phyloP scores from a whole-genome alignment of 768 basidiomycete species.

The Tulasnella sp. region DNA sequence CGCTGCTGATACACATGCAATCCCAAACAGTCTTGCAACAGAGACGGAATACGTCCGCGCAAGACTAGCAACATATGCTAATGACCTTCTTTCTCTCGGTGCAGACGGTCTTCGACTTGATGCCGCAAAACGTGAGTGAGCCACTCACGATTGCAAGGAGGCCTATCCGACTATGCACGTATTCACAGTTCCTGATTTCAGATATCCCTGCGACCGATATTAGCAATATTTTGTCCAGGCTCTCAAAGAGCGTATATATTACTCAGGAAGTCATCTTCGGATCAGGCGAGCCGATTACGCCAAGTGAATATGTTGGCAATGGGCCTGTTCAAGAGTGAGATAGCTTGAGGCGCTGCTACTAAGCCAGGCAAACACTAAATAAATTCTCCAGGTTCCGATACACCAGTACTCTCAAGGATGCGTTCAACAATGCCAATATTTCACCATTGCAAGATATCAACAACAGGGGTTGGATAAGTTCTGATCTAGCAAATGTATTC shows the following conservation, averaged over 20 bases:
- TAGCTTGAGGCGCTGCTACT: neutral
- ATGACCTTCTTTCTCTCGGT: conserved; percentile 48
- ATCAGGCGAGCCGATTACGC: conserved; percentile 40
- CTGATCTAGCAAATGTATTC: conserved; percentile 41
- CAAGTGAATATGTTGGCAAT: conserved; percentile 42
- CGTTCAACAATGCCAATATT: conserved; percentile 42
- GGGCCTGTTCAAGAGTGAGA: conserved; percentile 53
- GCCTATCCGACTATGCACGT: neutral
- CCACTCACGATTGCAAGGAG: neutral
- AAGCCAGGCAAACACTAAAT: neutral
- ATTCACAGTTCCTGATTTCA: conserved; percentile 20
- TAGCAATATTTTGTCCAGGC: conserved; percentile 37
- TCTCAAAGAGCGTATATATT: conserved; percentile 38
- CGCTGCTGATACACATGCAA: neutral
- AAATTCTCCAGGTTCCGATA: conserved; percentile 39
- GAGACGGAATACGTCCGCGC: conserved; percentile 47
- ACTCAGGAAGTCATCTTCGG: conserved; percentile 46
- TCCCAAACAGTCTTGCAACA: conserved; percentile 37
- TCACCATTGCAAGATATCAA: conserved; percentile 41
- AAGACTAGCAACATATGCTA: conserved; percentile 41
- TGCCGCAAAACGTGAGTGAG: conserved; percentile 11
- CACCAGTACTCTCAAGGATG: conserved; percentile 38
- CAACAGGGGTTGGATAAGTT: conserved; percentile 30
- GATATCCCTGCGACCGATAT: conserved; percentile 46
- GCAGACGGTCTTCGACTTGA: conserved; percentile 22